These are phyloP conservation scores for Trametes versicolor DNA, from an alignment of 1,284 basidiomycete species.

Conservation along the genomic window DNA sequence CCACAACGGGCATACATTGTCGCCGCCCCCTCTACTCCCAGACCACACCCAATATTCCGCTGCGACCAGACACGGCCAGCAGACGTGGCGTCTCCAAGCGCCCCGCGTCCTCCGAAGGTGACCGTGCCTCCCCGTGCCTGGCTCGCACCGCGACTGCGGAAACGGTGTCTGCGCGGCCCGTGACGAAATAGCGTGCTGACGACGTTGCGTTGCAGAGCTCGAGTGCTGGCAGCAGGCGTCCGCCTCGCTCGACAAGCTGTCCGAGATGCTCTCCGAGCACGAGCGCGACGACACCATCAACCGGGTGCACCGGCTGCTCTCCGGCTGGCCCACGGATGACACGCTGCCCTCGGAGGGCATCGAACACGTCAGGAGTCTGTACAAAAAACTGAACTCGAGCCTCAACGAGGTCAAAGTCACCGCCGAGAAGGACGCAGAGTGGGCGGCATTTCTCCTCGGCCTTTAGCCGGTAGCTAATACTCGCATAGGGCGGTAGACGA, in stretches of 20 bases:
- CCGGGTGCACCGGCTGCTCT: slow-evolving; percentile 75
- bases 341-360: slow-evolving; percentile 71
- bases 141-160: not conserved
- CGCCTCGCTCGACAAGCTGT: slow-evolving; percentile 62
- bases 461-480: slow-evolving; percentile 11
- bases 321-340: slow-evolving; percentile 77
- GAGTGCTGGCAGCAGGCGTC: slow-evolving; percentile 77
- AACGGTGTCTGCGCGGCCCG: too few relatives aligned
- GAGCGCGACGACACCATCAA: slow-evolving; percentile 66
- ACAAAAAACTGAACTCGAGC: slow-evolving; percentile 68
- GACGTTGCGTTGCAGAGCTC: slow-evolving; percentile 57
- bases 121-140: not conserved
- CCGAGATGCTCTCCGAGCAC: slow-evolving; percentile 60
- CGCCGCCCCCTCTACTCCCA: slow-evolving; percentile 21
- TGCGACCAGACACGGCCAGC: slow-evolving; percentile 56
- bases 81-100: slow-evolving; percentile 60
- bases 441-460: slow-evolving; percentile 29
- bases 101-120: slow-evolving; percentile 70
- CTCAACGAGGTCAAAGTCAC: slow-evolving; percentile 68
- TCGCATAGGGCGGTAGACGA: slow-evolving; percentile 69
- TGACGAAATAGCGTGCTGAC: slow-evolving; percentile 15
- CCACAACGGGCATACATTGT: slow-evolving; percentile 30
- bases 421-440: slow-evolving; percentile 74
- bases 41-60: slow-evolving; percentile 21
- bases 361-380: slow-evolving; percentile 67